Conservation (phyloP, 1,284 basidiomycete genomes). For the Sporisorium graminicola region DNA sequence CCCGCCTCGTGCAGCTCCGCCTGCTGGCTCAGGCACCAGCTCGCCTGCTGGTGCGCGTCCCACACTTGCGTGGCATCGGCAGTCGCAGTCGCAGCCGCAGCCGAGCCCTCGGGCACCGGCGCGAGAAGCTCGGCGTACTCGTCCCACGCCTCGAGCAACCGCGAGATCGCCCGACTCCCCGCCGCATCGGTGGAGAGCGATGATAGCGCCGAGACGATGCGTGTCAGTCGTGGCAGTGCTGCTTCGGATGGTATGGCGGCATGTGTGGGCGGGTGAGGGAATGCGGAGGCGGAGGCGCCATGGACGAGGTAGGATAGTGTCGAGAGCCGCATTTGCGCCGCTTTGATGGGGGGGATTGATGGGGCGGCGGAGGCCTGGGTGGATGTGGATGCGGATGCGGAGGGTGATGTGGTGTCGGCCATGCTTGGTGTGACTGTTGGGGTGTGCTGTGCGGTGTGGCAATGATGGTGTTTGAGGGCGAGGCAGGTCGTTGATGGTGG, state of each 20-base stretch:
- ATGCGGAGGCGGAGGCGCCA: constrained; percentile 7
- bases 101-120: neutral
- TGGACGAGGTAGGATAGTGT: constrained; percentile 8
- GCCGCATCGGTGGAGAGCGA: neutral
- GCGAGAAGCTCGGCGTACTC: constrained; percentile 8
- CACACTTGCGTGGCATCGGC: neutral
- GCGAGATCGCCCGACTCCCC: constrained; percentile 8
- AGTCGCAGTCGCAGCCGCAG: no score
- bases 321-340: neutral
- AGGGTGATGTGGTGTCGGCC: neutral
- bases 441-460: no score
- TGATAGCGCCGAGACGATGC: neutral
- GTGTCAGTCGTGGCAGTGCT: neutral
- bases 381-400: neutral
- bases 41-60: constrained; percentile 13
- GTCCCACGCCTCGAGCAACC: constrained; percentile 13
- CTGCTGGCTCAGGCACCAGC: constrained; percentile 11
- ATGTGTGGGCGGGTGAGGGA: neutral
- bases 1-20: neutral
- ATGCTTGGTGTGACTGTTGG: neutral
- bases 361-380: neutral
- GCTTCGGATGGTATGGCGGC: no score
- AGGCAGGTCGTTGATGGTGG: no score
- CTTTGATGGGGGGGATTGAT: neutral
- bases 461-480: no score